Evolutionary conservation across 2,329 filamentous ascomycete species (phyloP), one percentile per base, ranked within the genome.

Genomic region (Alternaria triticimaculans): DNA sequence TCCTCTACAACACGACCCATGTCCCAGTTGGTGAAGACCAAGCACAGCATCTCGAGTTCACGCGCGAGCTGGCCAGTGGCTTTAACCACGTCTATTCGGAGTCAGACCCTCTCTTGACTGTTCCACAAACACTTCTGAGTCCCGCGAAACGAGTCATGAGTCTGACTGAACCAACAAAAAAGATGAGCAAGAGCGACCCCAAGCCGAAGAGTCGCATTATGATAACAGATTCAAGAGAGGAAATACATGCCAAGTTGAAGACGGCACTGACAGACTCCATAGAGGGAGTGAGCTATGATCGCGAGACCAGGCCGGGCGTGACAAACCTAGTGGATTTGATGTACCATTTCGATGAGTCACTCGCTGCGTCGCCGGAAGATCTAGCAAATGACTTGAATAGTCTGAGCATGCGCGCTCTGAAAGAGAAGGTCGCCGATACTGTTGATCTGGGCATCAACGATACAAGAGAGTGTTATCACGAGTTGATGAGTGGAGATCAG

Each of bases 11-110:
- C 70, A 92, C 95, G 65, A 97, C 95, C 1, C 93, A 97, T 81
- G 95, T 99, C 23, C 96, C 96, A 11, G 95, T 99, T 2, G 96
- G 96, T n/a, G 92, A 96, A 70, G 96, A 99, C 79, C 96, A 99
- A 81, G 86, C 85, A 60, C 96, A 99, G 74, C 96, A 99, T 80
- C 87, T 99, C 21, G 96, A 99, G 78, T 97, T 98, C 77, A 89
- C 94, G 1, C 88, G 96, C 56, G 90, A 96, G 76, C 91, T 94
- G 66, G 96, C 91, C 9, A 90, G 88, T 63, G 92, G 92, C 76
- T 98, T 99, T 83, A 97, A 98, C 80, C 85, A 92, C 43, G 87
- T 93, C 26, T 91, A 93, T 92, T 83, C 71, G 81, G 64, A 51
- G 4, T 30, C 43, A 51, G 6, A 26, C 2, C 50, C 65, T 6